These are phyloP conservation scores for Apiospora koreana DNA, from an alignment of 2,329 filamentous ascomycete genomes.

Conservation along the genomic window DNA sequence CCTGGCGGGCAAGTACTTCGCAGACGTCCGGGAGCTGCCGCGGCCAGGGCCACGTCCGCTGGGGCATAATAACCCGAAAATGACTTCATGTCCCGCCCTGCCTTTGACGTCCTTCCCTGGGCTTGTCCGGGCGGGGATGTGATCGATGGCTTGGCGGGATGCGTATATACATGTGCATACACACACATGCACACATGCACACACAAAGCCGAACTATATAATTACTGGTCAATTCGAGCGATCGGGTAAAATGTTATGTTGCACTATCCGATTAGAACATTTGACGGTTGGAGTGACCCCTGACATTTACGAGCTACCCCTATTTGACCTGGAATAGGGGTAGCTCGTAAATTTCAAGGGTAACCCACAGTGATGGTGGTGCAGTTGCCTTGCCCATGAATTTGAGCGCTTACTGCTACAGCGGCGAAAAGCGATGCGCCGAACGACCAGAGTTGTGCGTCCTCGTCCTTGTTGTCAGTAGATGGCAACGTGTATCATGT, in stretches of 20 bases:
- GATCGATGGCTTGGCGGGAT: neutral
- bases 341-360: no score
- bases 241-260: neutral
- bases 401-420: no score
- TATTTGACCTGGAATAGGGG: no score
- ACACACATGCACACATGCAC: neutral
- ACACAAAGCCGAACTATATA: no score
- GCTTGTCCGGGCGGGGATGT: neutral
- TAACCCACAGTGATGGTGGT: no score
- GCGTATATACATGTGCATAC: neutral
- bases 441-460: no score
- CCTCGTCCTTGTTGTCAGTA: no score
- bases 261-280: neutral
- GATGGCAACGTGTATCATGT: no score
- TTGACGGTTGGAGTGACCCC: neutral
- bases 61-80: neutral
- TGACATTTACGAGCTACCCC: no score
- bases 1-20: neutral
- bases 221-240: no score
- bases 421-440: no score
- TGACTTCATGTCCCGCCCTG: neutral
- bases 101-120: neutral
- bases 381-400: no score
- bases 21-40: constrained; percentile 18
- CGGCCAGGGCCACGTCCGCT: constrained; percentile 7